Evolutionary conservation across 2,329 filamentous ascomycete genomes (phyloP).

Genomic region (Xylariomycetidae sp.): DNA sequence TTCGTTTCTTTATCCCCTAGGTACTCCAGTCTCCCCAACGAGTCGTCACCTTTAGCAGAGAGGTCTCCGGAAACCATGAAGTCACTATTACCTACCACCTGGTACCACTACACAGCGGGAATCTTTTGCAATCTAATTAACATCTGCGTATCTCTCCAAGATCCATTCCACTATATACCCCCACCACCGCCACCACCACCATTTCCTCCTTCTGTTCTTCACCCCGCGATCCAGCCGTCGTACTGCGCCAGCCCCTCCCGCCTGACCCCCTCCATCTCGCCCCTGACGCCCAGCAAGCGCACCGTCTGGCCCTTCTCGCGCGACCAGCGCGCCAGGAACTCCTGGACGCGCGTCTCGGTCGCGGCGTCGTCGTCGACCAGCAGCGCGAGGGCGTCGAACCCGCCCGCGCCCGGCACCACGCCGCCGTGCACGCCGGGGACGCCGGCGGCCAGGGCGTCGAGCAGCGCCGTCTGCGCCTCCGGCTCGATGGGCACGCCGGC

Average conservation of each 20-base stretch:
- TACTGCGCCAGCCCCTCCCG: conserved; percentile 22
- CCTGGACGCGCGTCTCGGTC: conserved; percentile 54
- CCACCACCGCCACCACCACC: no score
- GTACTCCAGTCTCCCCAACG: no score
- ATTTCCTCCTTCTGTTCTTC: no score
- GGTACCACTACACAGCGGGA: no score
- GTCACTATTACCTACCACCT: no score
- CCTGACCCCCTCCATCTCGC: conserved; percentile 28
- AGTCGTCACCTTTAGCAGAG: no score
- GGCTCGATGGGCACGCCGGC: conserved; percentile 88
- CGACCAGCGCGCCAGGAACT: conserved; percentile 62
- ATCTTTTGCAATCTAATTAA: no score
- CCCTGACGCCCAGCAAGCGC: conserved; percentile 42
- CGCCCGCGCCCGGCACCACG: conserved; percentile 89
- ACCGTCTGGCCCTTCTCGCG: conserved; percentile 51
- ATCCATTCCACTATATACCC: no score
- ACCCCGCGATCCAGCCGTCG: conserved; percentile 20
- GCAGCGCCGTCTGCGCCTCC: conserved; percentile 70
- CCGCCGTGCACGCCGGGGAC: conserved; percentile 81
- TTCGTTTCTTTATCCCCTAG: no score
- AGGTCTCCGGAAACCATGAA: no score
- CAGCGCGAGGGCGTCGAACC: conserved; percentile 83
- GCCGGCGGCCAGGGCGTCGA: conserved; percentile 64
- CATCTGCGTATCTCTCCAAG: no score
- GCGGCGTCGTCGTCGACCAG: conserved; percentile 67